Percentiles rank a stretch among this genome's conserved stretches.
Conservation (phyloP, 2,329 filamentous ascomycete genomes). For the Sporothrix sp. region DNA sequence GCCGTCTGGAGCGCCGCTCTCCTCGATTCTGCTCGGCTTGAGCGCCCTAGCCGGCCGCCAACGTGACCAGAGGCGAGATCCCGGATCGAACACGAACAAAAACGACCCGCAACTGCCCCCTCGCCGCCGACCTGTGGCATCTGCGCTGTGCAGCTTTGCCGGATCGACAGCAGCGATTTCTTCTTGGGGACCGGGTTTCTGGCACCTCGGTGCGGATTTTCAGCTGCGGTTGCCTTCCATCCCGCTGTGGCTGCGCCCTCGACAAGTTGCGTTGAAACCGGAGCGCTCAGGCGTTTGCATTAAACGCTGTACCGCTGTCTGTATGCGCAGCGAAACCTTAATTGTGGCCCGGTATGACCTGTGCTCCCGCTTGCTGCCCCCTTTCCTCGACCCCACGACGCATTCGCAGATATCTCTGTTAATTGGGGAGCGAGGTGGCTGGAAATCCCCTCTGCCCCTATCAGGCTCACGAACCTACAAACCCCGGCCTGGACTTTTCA, state of each 20-base stretch:
- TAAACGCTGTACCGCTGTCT: conserved; percentile 5
- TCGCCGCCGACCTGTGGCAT: too few species aligned
- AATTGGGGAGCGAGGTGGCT: background rate
- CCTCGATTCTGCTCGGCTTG: background rate
- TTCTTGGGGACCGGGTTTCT: conserved; percentile 4
- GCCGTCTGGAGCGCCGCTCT: conserved; percentile 3
- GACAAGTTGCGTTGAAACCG: conserved; percentile 7
- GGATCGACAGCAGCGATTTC: conserved; percentile 7
- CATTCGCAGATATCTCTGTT: background rate
- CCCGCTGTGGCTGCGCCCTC: conserved; percentile 2
- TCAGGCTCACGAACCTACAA: conserved; percentile 2
- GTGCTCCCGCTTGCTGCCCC: conserved; percentile 1
- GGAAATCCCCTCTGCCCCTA: conserved; percentile 9
- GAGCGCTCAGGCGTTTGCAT: conserved; percentile 3
- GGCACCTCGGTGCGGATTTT: background rate
- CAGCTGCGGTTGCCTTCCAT: background rate
- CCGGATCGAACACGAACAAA: background rate
- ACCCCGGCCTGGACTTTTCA: conserved; percentile 4
- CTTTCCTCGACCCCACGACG: conserved; percentile 4
- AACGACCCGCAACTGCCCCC: too few species aligned
- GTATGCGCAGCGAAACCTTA: conserved; percentile 15
- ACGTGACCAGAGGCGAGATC: background rate
- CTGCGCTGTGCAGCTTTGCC: conserved; percentile 4
- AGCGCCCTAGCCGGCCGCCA: too few species aligned
- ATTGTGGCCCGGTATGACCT: conserved; percentile 13